Base-by-base conservation (phyloP, 345 rosid genomes). In the Pistacia vera region DNA sequence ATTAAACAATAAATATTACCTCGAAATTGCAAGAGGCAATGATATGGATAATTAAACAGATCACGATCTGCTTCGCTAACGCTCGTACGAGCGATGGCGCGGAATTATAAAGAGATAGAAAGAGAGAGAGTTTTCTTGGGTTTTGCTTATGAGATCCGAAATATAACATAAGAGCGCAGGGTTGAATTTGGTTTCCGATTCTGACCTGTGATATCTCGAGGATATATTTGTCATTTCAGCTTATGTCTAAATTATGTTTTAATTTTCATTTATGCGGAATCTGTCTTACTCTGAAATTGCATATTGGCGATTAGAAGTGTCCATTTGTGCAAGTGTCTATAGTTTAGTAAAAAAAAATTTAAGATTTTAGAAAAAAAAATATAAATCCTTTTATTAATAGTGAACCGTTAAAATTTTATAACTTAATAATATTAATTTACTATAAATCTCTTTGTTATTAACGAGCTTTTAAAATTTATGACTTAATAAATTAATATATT, bases 61-160 rank as follows among this genome's bases (percentile, higher is more conserved):
- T 66, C 61, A 48, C 71, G 78, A 81, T 64, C 73, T 69, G 73
- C 68, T 58, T 38, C 78, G 48, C 59, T 58, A 35, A 20, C 9
- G 69, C 44, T 14, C 56, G 59, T 18, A 30, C 51, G 74, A 20
- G 12, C 30, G 74, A 61, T 25, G 78, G 66, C 75, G 52, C 75
- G 38, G 60, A 55, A 68, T 35, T 44, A 55, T 11, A 71, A 1
- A 48, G 16, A 46, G 51, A 55, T 10, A 73, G 52, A 67, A 14
- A 63, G 56, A 64, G 68, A 66, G 36, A 10, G 70, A 12, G 48
- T 18, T 28, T 44, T 55, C 48, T 63, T 68, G 55, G 57, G 18
- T 30, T 69, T 64, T 65, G 70, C 14, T 4, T 54, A 9, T 75
- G 35, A 73, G 85, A 79, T 79, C 85, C 78, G 51, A 36, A 58